Conservation (phyloP, 75 land plant species). For the Azolla pinnata region DNA sequence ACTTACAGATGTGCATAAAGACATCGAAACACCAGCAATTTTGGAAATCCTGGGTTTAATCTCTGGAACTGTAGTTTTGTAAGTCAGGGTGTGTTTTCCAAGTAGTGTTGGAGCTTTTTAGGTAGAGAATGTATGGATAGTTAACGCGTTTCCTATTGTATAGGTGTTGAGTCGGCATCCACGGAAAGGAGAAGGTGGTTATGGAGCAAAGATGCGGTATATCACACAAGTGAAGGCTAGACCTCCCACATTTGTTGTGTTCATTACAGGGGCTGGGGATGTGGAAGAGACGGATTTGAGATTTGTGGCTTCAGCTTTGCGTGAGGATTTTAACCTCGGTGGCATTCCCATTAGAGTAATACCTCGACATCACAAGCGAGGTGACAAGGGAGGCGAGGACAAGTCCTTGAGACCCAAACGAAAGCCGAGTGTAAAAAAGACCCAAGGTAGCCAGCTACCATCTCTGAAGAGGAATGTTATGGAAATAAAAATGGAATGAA, state of each 20-base stretch:
- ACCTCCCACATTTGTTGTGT: constrained; percentile 95
- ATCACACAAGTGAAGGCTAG: constrained; percentile 98
- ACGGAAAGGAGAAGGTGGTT: constrained; percentile 59
- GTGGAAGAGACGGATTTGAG: constrained; percentile 74
- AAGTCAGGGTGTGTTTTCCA: too few species aligned
- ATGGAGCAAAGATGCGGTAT: constrained; percentile 72
- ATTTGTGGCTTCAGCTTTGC: constrained; percentile 71
- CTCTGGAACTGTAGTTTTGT: too few species aligned
- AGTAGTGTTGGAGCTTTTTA: too few species aligned
- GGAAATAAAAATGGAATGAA: too few species aligned
- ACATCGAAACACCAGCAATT: too few species aligned
- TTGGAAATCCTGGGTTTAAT: too few species aligned
- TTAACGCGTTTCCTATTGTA: neutral
- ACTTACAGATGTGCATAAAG: too few species aligned
- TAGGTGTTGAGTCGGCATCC: constrained; percentile 97
- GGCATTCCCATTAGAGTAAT: constrained; percentile 85
- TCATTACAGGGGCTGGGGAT: constrained; percentile 54
- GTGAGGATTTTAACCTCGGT: constrained; percentile 85
- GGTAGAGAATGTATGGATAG: too few species aligned
- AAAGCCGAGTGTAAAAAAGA: neutral
- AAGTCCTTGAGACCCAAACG: neutral
- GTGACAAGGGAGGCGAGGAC: constrained; percentile 3
- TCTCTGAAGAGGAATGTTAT: neutral
- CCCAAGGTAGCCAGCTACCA: constrained; percentile 2
- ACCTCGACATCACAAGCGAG: constrained; percentile 45